Percentiles rank a stretch among this genome's conserved stretches.
These are phyloP conservation scores for Bipolaris zeicola DNA, from an alignment of 2,329 filamentous ascomycete genomes.

Conservation along the genomic window DNA sequence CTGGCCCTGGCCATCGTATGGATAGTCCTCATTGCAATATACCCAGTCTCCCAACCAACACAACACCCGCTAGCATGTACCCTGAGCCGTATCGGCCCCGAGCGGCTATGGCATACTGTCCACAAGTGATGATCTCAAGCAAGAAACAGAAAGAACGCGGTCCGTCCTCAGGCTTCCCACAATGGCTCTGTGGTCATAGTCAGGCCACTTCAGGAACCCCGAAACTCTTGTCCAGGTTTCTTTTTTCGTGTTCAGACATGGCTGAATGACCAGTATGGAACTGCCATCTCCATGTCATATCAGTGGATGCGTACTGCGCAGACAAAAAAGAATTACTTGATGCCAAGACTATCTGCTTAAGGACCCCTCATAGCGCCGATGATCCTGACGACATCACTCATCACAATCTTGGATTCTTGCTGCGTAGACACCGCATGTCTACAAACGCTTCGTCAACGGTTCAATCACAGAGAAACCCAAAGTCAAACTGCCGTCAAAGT, in stretches of 20 bases:
- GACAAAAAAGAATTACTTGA: neutral
- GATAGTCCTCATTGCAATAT: neutral
- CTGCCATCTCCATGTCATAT: neutral
- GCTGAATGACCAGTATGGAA: neutral
- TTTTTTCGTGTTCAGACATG: neutral
- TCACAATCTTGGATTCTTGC: neutral
- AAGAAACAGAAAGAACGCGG: constrained; percentile 1
- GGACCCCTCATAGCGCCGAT: constrained; percentile 1
- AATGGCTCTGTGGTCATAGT: neutral
- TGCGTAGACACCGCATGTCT: neutral
- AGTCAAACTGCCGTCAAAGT: neutral
- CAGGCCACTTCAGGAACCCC: neutral
- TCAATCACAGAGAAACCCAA: neutral
- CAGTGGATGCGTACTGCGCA: neutral
- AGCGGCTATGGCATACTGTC: neutral
- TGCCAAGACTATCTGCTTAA: neutral
- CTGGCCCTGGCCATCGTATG: neutral
- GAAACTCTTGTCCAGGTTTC: neutral
- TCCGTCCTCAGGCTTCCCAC: neutral
- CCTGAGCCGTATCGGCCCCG: neutral
- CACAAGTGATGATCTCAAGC: neutral
- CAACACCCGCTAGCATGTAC: neutral
- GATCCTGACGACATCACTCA: neutral
- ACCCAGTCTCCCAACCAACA: neutral
- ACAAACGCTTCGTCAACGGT: neutral